These are phyloP conservation scores for Bidens hawaiensis DNA, from an alignment of 140 eudicot species.

Conservation along the genomic window DNA sequence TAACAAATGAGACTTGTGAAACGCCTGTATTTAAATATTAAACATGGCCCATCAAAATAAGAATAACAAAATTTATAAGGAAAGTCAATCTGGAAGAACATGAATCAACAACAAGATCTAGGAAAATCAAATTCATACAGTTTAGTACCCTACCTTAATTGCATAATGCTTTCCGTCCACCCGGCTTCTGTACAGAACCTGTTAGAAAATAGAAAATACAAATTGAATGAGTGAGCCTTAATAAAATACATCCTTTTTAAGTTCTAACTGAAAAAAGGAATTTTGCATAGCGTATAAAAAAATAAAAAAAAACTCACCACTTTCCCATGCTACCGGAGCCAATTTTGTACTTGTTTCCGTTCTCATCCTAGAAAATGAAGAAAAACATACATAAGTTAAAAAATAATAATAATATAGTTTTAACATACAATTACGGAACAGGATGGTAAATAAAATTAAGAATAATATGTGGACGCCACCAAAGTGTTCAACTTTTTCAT, in stretches of 20 bases:
- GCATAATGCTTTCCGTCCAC: slow-evolving; percentile 89
- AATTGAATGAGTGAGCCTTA: not conserved
- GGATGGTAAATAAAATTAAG: not conserved
- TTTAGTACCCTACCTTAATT: slow-evolving; percentile 58
- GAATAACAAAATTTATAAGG: not conserved
- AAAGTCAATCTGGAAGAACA: too few relatives aligned
- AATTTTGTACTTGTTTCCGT: slow-evolving; percentile 6
- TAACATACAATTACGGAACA: not conserved
- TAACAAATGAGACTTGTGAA: slow-evolving; percentile 92
- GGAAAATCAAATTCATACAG: not conserved
- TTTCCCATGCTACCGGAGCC: slow-evolving; percentile 79
- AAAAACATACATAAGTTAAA: not conserved
- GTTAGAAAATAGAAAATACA: slow-evolving; percentile 24
- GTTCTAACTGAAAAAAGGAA: not conserved
- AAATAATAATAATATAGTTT: not conserved
- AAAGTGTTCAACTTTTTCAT: not conserved
- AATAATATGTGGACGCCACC: not conserved
- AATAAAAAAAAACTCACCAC: slow-evolving; percentile 54
- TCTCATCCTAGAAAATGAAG: not conserved
- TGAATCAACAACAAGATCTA: too few relatives aligned
- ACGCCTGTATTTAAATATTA: slow-evolving; percentile 52
- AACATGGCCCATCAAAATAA: not conserved
- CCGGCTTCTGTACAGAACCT: slow-evolving; percentile 86
- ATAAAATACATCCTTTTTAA: not conserved
- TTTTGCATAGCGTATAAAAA: not conserved